Evolutionary conservation across 2,329 filamentous ascomycete genomes (phyloP).

Genomic region (Diaporthe sp.): DNA sequence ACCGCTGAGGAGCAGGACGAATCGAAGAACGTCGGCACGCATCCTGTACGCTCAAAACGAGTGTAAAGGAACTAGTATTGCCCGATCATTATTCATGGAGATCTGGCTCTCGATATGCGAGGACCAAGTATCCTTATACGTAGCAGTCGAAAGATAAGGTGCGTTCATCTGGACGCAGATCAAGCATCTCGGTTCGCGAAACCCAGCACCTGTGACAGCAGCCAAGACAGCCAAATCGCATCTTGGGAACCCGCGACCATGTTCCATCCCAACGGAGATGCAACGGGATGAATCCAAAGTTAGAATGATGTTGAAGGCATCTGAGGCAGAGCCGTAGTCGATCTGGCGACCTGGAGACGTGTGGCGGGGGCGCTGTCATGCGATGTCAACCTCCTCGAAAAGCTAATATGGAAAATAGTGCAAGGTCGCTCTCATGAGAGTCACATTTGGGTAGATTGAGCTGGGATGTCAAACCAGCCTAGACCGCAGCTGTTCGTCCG

Average conservation of each 20-base stretch:
- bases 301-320: not conserved
- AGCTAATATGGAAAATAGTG: not conserved
- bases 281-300: conserved; percentile 12
- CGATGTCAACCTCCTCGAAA: not conserved
- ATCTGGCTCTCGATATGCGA: not conserved
- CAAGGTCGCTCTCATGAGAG: not conserved
- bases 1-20: not conserved
- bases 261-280: not conserved
- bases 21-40: not conserved
- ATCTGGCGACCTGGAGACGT: conserved; percentile 11
- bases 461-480: conserved; percentile 15
- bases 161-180: conserved; percentile 11
- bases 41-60: not conserved
- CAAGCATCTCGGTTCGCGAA: conserved; percentile 2
- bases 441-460: not conserved
- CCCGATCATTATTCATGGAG: too few species aligned
- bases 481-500: conserved; percentile 19
- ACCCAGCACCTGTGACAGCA: not conserved
- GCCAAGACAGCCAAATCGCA: not conserved
- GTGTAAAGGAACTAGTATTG: not conserved
- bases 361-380: conserved; percentile 8
- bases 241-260: not conserved
- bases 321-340: conserved; percentile 5
- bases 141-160: too few species aligned
- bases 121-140: conserved; percentile 9